Conservation (phyloP, 495 filamentous ascomycete genomes). For the Annulohypoxylon maeteangense region DNA sequence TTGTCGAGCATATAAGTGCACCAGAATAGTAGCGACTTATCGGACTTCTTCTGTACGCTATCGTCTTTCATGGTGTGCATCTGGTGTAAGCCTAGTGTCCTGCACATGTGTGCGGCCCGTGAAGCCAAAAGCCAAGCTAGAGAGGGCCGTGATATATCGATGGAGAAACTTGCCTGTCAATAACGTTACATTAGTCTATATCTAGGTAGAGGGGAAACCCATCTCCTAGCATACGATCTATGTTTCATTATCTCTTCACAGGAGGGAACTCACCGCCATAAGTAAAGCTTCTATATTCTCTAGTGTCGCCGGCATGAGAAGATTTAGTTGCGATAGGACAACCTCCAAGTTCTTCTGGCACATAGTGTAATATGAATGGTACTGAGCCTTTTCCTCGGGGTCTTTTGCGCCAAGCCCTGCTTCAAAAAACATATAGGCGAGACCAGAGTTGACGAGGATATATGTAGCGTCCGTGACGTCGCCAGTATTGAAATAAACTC, state of each 20-base stretch:
- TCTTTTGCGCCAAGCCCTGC: conserved; percentile 52
- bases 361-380: conserved; percentile 53
- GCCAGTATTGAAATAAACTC: conserved; percentile 68
- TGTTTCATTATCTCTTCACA: not conserved
- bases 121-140: conserved; percentile 71
- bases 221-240: no score
- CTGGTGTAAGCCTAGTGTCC: conserved; percentile 73
- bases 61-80: conserved; percentile 62
- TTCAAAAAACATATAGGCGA: conserved; percentile 69
- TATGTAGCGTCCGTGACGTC: conserved; percentile 66
- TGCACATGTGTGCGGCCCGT: conserved; percentile 67
- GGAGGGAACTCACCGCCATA: conserved; percentile 60
- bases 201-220: not conserved
- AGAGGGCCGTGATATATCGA: conserved; percentile 71
- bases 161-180: conserved; percentile 59
- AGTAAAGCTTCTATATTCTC: conserved; percentile 70
- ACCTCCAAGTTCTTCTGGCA: conserved; percentile 69
- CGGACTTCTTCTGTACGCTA: conserved; percentile 47
- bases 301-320: conserved; percentile 66
- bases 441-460: conserved; percentile 64
- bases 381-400: conserved; percentile 47
- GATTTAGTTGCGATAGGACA: conserved; percentile 64
- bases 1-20: conserved; percentile 69
- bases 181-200: not conserved
- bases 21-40: conserved; percentile 68